Conservation (phyloP, 179 eudicot genomes). For the Silene coronaria region DNA sequence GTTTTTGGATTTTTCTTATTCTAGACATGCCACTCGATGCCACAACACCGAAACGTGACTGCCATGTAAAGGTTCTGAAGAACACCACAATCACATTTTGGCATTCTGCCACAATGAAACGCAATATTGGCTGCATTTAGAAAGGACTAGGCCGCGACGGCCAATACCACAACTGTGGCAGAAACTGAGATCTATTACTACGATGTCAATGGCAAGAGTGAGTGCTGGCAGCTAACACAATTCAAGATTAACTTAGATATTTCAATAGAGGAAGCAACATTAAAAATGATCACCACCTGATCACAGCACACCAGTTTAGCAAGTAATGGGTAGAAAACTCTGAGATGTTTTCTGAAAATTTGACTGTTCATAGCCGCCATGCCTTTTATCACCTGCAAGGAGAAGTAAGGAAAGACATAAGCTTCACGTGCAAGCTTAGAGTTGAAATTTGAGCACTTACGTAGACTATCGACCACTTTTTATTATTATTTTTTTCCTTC, state of each 20-base stretch:
- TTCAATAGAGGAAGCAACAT: not conserved
- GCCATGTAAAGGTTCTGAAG: not conserved
- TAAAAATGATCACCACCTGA: constrained; percentile 55
- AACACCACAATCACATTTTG: not conserved
- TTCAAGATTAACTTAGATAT: not conserved
- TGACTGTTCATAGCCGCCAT: constrained; percentile 79
- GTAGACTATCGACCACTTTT: not conserved
- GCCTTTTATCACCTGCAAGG: constrained; percentile 78
- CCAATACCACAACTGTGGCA: not conserved
- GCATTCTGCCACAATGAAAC: too few relatives aligned
- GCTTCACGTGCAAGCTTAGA: not conserved
- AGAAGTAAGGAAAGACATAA: constrained; percentile 11
- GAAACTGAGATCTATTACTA: not conserved
- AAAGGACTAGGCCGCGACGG: not conserved
- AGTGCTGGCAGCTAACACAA: not conserved
- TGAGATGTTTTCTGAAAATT: constrained; percentile 70
- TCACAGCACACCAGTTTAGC: constrained; percentile 94
- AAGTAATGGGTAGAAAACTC: constrained; percentile 86
- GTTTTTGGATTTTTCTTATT: not conserved
- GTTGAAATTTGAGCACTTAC: not conserved
- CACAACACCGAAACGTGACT: not conserved
- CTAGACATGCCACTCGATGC: not conserved
- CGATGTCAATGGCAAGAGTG: not conserved
- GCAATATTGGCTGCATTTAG: not conserved
- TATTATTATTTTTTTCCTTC: too few relatives aligned